Evolutionary conservation across 768 basidiomycete genomes (phyloP).

Genomic region (Suillus variegatus): DNA sequence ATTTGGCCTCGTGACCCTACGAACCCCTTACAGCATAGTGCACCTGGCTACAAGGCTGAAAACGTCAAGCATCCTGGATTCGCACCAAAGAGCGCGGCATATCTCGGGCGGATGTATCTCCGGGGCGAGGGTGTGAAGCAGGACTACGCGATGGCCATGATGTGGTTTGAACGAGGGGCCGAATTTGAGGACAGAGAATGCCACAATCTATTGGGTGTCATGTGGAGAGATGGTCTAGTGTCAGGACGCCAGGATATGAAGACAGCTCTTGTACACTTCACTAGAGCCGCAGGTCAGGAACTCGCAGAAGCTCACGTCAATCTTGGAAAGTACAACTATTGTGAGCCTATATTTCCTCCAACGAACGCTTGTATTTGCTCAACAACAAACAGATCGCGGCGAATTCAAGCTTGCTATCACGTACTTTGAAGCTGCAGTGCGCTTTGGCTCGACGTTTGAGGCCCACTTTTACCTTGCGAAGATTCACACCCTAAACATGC

Average conservation of each 20-base stretch:
- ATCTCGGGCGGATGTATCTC: slow-evolving; percentile 91
- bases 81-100: slow-evolving; percentile 82
- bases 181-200: slow-evolving; percentile 84
- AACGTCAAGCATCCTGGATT: slow-evolving; percentile 51
- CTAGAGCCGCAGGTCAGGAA: slow-evolving; percentile 80
- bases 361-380: slow-evolving; percentile 9
- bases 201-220: slow-evolving; percentile 88
- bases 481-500: slow-evolving; percentile 65
- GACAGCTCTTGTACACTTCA: slow-evolving; percentile 69
- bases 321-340: slow-evolving; percentile 77
- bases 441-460: slow-evolving; percentile 90
- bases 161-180: slow-evolving; percentile 93
- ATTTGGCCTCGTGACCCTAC: slow-evolving; percentile 86
- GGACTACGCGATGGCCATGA: slow-evolving; percentile 74
- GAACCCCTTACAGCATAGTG: slow-evolving; percentile 49
- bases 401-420: slow-evolving; percentile 67
- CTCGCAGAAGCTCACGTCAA: slow-evolving; percentile 93
- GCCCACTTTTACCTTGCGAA: slow-evolving; percentile 92
- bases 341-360: slow-evolving; percentile 35
- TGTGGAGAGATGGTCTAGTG: slow-evolving; percentile 86
- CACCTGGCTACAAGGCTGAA: slow-evolving; percentile 49
- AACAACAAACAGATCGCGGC: slow-evolving; percentile 52
- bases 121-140: slow-evolving; percentile 88
- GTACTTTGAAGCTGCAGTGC: slow-evolving; percentile 83
- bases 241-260: slow-evolving; percentile 66